phyloP scores from a whole-genome alignment of 768 basidiomycete species.

The Leucocoprinus leucothites region DNA sequence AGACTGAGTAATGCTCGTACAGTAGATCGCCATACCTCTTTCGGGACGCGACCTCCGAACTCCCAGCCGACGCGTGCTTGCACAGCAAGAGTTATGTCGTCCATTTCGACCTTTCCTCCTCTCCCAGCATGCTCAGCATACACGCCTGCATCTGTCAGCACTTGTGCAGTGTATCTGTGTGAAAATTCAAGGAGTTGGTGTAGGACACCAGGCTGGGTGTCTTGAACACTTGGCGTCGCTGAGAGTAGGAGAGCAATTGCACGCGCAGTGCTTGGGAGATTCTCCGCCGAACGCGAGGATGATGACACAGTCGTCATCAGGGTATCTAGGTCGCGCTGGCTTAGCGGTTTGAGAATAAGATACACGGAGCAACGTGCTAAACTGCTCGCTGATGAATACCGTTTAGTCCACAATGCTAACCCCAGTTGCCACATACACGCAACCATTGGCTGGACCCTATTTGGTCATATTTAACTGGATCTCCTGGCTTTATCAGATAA shows the following conservation, averaged over 20 bases:
- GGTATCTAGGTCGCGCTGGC: background rate
- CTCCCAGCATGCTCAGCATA: constrained; percentile 86
- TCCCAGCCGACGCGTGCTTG: constrained; percentile 93
- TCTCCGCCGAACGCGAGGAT: constrained; percentile 51
- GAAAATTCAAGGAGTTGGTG: constrained; percentile 88
- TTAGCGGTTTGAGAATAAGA: background rate
- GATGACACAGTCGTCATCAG: constrained; percentile 2
- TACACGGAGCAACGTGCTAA: background rate
- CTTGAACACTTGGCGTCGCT: constrained; percentile 80
- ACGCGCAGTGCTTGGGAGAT: constrained; percentile 80
- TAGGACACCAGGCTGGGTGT: constrained; percentile 82
- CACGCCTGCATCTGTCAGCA: constrained; percentile 79
- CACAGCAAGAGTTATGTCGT: constrained; percentile 77
- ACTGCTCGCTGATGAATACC: background rate
- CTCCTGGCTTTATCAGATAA: constrained; percentile 4
- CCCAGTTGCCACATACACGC: background rate
- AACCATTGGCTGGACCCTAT: constrained; percentile 3
- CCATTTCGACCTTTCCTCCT: constrained; percentile 76
- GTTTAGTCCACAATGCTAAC: too few species aligned
- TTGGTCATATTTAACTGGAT: constrained; percentile 2
- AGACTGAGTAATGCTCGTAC: background rate
- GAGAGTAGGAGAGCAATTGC: constrained; percentile 82
- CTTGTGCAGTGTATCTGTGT: constrained; percentile 79
- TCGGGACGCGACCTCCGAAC: constrained; percentile 84
- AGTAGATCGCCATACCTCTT: constrained; percentile 55